Evolutionary conservation across 768 basidiomycete genomes (phyloP).

Genomic region (Suillus subalutaceus): DNA sequence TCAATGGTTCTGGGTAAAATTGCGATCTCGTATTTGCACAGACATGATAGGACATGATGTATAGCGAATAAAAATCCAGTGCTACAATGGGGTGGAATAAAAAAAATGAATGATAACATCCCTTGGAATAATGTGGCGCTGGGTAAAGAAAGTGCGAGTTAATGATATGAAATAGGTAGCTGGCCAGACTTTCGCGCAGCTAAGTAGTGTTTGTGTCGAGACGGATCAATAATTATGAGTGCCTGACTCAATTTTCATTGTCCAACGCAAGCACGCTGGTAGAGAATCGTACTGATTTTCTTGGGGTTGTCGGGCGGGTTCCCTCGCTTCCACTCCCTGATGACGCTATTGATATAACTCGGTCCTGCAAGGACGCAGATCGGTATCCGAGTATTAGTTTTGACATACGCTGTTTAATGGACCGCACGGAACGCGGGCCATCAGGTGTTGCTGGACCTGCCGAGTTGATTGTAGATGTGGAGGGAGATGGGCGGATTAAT

Average conservation of each 20-base stretch:
- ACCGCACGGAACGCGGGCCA: conserved; percentile 33
- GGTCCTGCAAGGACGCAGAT: conserved; percentile 37
- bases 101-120: conserved; percentile 17
- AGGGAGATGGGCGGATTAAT: conserved; percentile 23
- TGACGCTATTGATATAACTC: conserved; percentile 34
- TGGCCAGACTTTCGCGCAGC: conserved; percentile 6
- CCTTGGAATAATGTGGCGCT: background rate
- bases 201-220: conserved; percentile 6
- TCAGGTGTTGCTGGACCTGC: conserved; percentile 28
- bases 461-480: conserved; percentile 42
- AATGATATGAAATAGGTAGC: conserved; percentile 9
- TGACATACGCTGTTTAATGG: conserved; percentile 54
- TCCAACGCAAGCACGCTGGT: conserved; percentile 40
- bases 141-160: conserved; percentile 3
- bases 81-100: conserved; percentile 34
- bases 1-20: background rate
- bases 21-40: conserved; percentile 2
- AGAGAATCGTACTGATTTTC: conserved; percentile 69
- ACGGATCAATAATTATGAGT: conserved; percentile 2
- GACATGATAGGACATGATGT: conserved; percentile 4
- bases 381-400: conserved; percentile 51
- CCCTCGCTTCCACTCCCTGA: conserved; percentile 32
- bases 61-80: conserved; percentile 10
- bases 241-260: conserved; percentile 11
- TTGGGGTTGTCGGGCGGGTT: conserved; percentile 46